Evolutionary conservation across 225 moss, liverwort and hornwort genomes (phyloP).

Genomic region (Physcomitrium patens): DNA sequence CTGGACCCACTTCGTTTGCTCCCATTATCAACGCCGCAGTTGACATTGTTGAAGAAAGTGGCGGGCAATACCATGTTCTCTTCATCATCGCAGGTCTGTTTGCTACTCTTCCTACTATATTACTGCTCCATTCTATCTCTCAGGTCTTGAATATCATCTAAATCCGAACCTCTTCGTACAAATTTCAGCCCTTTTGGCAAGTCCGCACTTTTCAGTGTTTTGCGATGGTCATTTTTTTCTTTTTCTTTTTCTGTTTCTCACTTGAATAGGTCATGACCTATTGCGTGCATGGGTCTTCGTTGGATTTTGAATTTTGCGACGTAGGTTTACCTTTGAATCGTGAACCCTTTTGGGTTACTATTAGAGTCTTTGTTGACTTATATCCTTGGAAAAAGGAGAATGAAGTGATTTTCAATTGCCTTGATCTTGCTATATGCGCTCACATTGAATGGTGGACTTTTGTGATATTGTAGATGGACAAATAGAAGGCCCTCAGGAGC

Average conservation of each 20-base stretch:
- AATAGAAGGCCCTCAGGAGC: slow-evolving; percentile 66
- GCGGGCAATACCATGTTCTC: slow-evolving; percentile 92
- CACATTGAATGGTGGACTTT: slow-evolving; percentile 4
- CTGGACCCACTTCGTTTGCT: slow-evolving; percentile 92
- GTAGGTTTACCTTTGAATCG: background rate
- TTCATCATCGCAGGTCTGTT: slow-evolving; percentile 82
- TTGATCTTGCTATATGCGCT: background rate
- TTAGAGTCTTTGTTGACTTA: background rate
- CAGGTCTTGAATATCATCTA: background rate
- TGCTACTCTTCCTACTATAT: background rate
- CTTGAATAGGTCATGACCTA: background rate
- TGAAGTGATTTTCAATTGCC: background rate
- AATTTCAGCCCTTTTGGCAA: background rate
- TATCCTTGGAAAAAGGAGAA: background rate
- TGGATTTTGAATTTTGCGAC: background rate
- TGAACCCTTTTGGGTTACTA: background rate
- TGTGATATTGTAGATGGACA: slow-evolving; percentile 45
- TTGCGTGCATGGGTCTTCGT: background rate
- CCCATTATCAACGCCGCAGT: slow-evolving; percentile 85
- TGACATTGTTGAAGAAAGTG: slow-evolving; percentile 74
- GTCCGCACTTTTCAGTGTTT: background rate
- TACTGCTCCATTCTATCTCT: background rate
- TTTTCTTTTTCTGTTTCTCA: too few relatives aligned
- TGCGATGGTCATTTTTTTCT: background rate
- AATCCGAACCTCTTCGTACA: too few relatives aligned